Evolutionary conservation across 768 basidiomycete species (phyloP), one percentile per base, ranked within the genome.

Genomic region (Leccinum variicolor): DNA sequence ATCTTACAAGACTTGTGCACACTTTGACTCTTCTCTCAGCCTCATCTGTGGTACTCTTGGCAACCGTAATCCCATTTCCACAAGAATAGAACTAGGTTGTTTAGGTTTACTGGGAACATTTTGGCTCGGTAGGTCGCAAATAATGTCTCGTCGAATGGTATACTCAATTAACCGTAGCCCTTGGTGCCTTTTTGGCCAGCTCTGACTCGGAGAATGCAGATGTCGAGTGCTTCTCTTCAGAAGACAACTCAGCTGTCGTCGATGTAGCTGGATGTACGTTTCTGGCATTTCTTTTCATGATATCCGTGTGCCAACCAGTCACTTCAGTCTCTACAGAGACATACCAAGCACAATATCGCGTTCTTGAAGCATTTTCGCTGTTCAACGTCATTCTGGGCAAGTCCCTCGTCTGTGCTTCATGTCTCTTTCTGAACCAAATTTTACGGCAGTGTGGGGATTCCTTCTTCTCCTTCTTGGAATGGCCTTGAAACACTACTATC

Each of bases 281-380:
- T 43, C 17, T 47, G 21, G 2, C 23, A 36, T 53, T 53, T 51
- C 39, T 36, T 45, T 47, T 53, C 64, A 59, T 26, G 11, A 19
- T 8, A 5, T 19, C 6, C 3, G 19, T 26, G 50, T 46, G 64
- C 56, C 36, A 46, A 63, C 41, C 23, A 50, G 54, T 39, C 29
- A 9, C 19, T 17, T 64, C 15, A 92, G 91, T 92, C 74, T 85
- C 89, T 55, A 92, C 90, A 23, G 87, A 90, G 64, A 89, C 89
- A 59, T 93, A 87, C 70, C 91, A 91, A 62, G 90, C 90, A n/a
- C 91, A 92, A 77, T 92, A 92, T 69, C 84, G 86, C 28, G 90
- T 92, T 19, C 77, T 93, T 58, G 89, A 85, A 71, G 83, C 86
- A 17, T 92, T 92, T 73, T 84, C 91, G 6, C 73, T 92, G 55